Conservation (phyloP, 73 alveolate species). For the Stentor roeselii region DNA sequence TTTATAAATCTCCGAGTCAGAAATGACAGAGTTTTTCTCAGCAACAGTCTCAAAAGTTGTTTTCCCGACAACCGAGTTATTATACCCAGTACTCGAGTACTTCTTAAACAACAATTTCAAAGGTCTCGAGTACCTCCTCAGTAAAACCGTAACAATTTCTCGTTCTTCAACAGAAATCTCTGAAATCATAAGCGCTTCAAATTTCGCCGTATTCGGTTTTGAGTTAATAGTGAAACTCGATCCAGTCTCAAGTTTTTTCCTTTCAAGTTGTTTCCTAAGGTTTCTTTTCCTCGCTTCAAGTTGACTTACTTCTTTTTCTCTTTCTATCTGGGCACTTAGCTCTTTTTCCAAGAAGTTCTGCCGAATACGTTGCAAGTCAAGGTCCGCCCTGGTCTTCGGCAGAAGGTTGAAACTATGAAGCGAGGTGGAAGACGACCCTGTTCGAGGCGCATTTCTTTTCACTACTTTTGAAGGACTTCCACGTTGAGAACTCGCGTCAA, state of each 20-base stretch:
- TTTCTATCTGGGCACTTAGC: not conserved
- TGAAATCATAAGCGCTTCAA: not conserved
- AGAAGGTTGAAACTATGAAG: conserved; percentile 26
- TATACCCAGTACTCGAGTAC: conserved; percentile 58
- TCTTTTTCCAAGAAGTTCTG: conserved; percentile 34
- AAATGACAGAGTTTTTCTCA: conserved; percentile 32
- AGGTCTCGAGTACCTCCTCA: conserved; percentile 50
- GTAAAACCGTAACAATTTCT: conserved; percentile 42
- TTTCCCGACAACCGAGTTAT: conserved; percentile 20
- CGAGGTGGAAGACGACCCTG: not conserved
- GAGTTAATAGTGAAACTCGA: not conserved
- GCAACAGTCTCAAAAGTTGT: conserved; percentile 38
- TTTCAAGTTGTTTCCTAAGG: conserved; percentile 1
- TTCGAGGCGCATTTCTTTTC: conserved; percentile 27
- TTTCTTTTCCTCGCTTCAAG: conserved; percentile 2
- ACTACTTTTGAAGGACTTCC: conserved; percentile 40
- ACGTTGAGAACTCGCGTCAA: conserved; percentile 32
- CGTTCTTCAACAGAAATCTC: conserved; percentile 26
- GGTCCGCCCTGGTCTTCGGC: conserved; percentile 27
- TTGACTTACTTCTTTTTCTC: not conserved
- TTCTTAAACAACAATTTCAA: conserved; percentile 58
- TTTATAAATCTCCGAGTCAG: conserved; percentile 42
- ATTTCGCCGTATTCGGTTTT: not conserved
- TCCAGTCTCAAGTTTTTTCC: not conserved
- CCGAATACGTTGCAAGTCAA: conserved; percentile 35